Conservation (phyloP, 768 basidiomycete genomes). For the Sistotremastrum niveocremeum region DNA sequence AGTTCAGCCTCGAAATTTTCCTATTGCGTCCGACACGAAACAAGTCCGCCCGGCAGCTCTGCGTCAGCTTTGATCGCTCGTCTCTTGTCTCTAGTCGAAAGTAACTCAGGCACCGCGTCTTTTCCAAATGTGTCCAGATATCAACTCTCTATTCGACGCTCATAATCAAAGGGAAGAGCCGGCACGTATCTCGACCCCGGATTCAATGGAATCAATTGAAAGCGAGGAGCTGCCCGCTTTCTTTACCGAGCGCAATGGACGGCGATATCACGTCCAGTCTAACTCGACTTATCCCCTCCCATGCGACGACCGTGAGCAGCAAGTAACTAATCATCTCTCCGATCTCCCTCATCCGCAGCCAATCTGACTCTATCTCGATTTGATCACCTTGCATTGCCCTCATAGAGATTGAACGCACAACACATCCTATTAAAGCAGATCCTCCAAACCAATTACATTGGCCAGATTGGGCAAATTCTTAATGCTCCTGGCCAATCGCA, state of each 20-base stretch:
- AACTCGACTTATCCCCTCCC: slow-evolving; percentile 58
- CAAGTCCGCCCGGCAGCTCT: too few relatives aligned
- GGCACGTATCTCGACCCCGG: too few relatives aligned
- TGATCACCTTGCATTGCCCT: neutral
- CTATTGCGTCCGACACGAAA: too few relatives aligned
- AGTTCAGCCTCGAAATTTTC: too few relatives aligned
- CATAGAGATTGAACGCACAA: slow-evolving; percentile 38
- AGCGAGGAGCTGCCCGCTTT: slow-evolving; percentile 42
- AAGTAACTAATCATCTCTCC: slow-evolving; percentile 26
- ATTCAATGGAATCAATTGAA: too few relatives aligned
- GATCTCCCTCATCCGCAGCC: neutral
- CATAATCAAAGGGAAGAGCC: too few relatives aligned
- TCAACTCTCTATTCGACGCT: too few relatives aligned
- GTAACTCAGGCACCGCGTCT: too few relatives aligned
- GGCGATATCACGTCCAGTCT: slow-evolving; percentile 57
- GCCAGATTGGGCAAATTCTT: slow-evolving; percentile 44
- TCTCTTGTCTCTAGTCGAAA: too few relatives aligned
- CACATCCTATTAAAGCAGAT: slow-evolving; percentile 37
- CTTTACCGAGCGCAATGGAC: slow-evolving; percentile 43
- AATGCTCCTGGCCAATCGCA: slow-evolving; percentile 16
- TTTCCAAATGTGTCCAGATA: too few relatives aligned
- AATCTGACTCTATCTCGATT: neutral
- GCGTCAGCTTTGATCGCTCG: too few relatives aligned
- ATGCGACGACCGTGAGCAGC: slow-evolving; percentile 55
- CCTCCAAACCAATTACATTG: slow-evolving; percentile 44